Evolutionary conservation across 345 rosid genomes (phyloP).

Genomic region (Camelina laxa): DNA sequence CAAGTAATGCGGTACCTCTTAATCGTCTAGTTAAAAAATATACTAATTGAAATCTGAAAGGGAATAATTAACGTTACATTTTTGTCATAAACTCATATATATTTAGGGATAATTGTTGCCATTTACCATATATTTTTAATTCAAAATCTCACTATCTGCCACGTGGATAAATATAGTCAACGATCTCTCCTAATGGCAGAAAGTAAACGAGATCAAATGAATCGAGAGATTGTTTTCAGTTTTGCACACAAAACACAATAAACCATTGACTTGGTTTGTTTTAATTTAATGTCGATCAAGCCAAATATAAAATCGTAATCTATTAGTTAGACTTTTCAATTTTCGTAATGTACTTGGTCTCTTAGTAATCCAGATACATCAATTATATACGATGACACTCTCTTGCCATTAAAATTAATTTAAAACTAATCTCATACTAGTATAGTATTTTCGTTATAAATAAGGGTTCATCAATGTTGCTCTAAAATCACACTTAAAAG

Average conservation of each 20-base stretch:
- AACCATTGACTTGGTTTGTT: conserved; percentile 36
- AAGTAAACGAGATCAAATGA: conserved; percentile 23
- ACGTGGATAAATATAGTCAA: conserved; percentile 43
- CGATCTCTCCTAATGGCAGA: conserved; percentile 24
- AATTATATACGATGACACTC: neutral
- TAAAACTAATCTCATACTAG: conserved; percentile 12
- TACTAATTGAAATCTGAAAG: neutral
- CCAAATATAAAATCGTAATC: neutral
- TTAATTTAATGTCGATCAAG: conserved; percentile 4
- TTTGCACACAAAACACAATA: conserved; percentile 15
- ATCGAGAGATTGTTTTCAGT: conserved; percentile 16
- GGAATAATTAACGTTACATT: neutral
- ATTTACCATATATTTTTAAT: conserved; percentile 7
- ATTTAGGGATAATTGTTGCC: neutral
- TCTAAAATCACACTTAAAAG: conserved; percentile 29
- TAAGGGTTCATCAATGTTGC: conserved; percentile 31
- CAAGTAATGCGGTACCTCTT: too few species aligned
- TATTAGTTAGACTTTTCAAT: neutral
- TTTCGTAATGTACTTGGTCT: conserved; percentile 34
- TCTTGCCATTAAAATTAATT: too few species aligned
- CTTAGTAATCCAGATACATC: conserved; percentile 33
- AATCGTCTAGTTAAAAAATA: too few species aligned
- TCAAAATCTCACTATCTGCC: neutral
- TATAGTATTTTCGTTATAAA: conserved; percentile 9
- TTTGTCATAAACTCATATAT: neutral